A percentile compares a stretch with the other conserved stretches of the same genome.
Conservation (phyloP, 306 rosid species). For the Quercus suber region DNA sequence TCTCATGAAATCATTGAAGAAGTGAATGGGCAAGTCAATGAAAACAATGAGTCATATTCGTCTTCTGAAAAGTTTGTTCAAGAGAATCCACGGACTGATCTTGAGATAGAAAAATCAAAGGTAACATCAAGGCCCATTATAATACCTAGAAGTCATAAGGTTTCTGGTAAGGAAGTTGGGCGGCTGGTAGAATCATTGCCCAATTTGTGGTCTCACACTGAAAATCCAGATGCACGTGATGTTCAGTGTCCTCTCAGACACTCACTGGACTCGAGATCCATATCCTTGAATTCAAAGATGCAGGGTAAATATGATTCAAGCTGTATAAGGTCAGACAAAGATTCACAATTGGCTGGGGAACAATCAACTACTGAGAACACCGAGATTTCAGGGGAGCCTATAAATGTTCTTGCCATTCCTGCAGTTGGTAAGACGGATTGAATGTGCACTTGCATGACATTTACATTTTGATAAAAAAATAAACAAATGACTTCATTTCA, state of each 20-base stretch:
- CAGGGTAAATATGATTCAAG: constrained; percentile 35
- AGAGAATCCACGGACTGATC: constrained; percentile 21
- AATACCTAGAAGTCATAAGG: constrained; percentile 37
- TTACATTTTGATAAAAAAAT: neutral
- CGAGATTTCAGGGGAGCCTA: constrained; percentile 36
- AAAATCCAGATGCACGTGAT: constrained; percentile 22
- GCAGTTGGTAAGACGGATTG: constrained; percentile 50
- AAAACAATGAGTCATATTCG: constrained; percentile 21
- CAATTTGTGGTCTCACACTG: constrained; percentile 31
- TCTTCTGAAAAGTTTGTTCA: constrained; percentile 22
- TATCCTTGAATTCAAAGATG: constrained; percentile 27
- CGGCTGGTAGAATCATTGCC: constrained; percentile 62
- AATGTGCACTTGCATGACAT: neutral
- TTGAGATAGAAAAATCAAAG: constrained; percentile 24
- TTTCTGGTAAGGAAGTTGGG: constrained; percentile 32
- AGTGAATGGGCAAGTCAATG: constrained; percentile 21
- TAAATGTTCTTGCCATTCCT: constrained; percentile 30
- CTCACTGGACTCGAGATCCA: constrained; percentile 54
- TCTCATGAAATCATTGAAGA: constrained; percentile 17
- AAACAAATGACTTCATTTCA: no score
- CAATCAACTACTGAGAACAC: constrained; percentile 25
- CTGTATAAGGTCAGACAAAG: constrained; percentile 30
- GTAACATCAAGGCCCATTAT: constrained; percentile 40
- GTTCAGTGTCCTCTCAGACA: constrained; percentile 43
- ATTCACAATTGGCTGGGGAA: constrained; percentile 32